phyloP scores from a whole-genome alignment of 352 stramenopile genomes.

The Elongisporangium anandrum region DNA sequence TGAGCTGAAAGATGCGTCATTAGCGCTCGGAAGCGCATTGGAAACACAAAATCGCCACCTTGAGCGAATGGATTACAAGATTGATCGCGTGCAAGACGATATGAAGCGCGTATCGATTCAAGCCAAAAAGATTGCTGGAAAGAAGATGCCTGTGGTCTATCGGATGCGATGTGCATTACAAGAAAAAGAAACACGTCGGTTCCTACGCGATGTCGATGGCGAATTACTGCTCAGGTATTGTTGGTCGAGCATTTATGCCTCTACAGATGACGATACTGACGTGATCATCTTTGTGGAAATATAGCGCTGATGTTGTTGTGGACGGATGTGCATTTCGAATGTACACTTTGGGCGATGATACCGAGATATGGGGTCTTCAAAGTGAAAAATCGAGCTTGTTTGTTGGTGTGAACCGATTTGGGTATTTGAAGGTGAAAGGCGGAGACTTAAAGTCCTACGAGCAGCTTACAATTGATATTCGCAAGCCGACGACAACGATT shows the following conservation, averaged over 20 bases:
- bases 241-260: not conserved
- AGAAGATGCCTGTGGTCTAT: slow-evolving; percentile 30
- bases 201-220: slow-evolving; percentile 57
- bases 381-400: slow-evolving; percentile 64
- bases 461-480: slow-evolving; percentile 57
- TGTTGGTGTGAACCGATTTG: slow-evolving; percentile 67
- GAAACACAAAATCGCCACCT: slow-evolving; percentile 63
- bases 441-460: slow-evolving; percentile 69
- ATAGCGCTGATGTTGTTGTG: slow-evolving; percentile 56
- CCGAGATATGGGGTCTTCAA: slow-evolving; percentile 75
- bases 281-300: not conserved
- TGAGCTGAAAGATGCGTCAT: slow-evolving; percentile 63
- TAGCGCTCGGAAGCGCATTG: slow-evolving; percentile 53
- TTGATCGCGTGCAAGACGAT: slow-evolving; percentile 58
- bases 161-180: slow-evolving; percentile 76
- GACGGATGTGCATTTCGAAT: slow-evolving; percentile 67
- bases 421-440: slow-evolving; percentile 58
- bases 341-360: slow-evolving; percentile 73
- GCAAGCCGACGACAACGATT: slow-evolving; percentile 39
- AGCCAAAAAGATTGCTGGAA: slow-evolving; percentile 43
- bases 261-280: not conserved
- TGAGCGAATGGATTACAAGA: slow-evolving; percentile 54
- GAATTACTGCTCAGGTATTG: slow-evolving; percentile 49
- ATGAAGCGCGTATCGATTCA: slow-evolving; percentile 70
- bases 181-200: slow-evolving; percentile 39